These are phyloP conservation scores for Tilletia walkeri DNA, from an alignment of 1,284 basidiomycete species.

Conservation along the genomic window DNA sequence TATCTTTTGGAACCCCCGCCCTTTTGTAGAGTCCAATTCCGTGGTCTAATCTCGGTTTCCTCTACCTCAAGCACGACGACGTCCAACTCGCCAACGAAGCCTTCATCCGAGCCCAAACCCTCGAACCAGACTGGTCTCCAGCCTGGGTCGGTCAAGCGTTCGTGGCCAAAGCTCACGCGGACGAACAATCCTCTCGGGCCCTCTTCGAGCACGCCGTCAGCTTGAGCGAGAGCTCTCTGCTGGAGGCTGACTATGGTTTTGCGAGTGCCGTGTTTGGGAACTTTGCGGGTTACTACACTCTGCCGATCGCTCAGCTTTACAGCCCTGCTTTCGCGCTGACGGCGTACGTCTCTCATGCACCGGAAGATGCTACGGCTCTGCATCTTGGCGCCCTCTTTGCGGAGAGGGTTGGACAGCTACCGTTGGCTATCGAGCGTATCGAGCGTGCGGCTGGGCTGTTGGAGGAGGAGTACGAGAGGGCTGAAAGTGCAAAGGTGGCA, in stretches of 20 bases:
- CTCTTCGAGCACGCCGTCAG: constrained; percentile 80
- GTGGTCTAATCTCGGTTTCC: constrained; percentile 86
- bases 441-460: constrained; percentile 70
- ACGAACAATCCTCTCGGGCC: constrained; percentile 66
- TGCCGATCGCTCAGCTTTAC: constrained; percentile 52
- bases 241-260: constrained; percentile 79
- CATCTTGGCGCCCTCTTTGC: constrained; percentile 84
- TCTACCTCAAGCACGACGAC: constrained; percentile 83
- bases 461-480: constrained; percentile 82
- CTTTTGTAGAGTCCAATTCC: constrained; percentile 67
- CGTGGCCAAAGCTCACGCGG: constrained; percentile 70
- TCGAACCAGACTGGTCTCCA: constrained; percentile 83
- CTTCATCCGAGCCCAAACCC: constrained; percentile 80
- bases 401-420: constrained; percentile 74
- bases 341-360: constrained; percentile 70
- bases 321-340: constrained; percentile 73
- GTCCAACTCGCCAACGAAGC: constrained; percentile 79
- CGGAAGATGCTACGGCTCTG: constrained; percentile 71
- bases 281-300: constrained; percentile 58
- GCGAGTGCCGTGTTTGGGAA: constrained; percentile 67
- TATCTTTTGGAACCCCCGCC: too few species aligned
- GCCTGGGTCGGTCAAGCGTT: constrained; percentile 95
- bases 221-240: constrained; percentile 67
- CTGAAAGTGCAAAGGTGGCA: constrained; percentile 75
- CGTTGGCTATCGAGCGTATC: constrained; percentile 66